These are phyloP conservation scores for Chionographis japonica DNA, from an alignment of 106 monocot genomes.

Conservation along the genomic window DNA sequence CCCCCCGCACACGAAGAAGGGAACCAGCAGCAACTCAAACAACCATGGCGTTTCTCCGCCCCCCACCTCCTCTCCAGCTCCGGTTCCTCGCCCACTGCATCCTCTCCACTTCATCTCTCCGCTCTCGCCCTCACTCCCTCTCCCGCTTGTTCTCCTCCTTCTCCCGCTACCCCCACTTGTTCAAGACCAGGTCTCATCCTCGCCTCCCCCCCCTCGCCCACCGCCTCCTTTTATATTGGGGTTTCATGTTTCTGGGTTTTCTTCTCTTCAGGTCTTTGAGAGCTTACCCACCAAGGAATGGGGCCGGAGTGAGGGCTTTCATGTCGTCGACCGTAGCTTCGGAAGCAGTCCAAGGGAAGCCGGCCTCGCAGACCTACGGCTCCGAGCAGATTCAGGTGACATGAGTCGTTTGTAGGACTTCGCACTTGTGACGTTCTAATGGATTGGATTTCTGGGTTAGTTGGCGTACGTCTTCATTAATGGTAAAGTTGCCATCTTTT, in stretches of 20 bases:
- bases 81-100: slow-evolving; percentile 23
- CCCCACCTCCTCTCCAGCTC: slow-evolving; percentile 24
- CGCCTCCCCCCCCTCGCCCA: not conserved
- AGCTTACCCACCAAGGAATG: slow-evolving; percentile 5
- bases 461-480: not conserved
- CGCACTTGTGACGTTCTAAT: not conserved
- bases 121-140: not conserved
- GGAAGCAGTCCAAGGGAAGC: slow-evolving; percentile 43
- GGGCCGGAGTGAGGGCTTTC: slow-evolving; percentile 45
- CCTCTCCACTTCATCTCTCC: slow-evolving; percentile 22
- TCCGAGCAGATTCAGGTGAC: slow-evolving; percentile 72
- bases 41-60: slow-evolving; percentile 38
- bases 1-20: no score
- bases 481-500: no score
- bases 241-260: not conserved
- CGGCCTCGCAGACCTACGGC: slow-evolving; percentile 32
- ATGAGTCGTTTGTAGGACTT: not conserved
- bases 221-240: not conserved
- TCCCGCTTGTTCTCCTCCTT: not conserved
- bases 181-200: slow-evolving; percentile 21
- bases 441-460: no score
- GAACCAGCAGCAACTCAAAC: no score
- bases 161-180: slow-evolving; percentile 16
- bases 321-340: slow-evolving; percentile 37
- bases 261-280: slow-evolving; percentile 12